Base-by-base conservation (phyloP, 768 basidiomycete genomes). In the Tricholoma sp. region DNA sequence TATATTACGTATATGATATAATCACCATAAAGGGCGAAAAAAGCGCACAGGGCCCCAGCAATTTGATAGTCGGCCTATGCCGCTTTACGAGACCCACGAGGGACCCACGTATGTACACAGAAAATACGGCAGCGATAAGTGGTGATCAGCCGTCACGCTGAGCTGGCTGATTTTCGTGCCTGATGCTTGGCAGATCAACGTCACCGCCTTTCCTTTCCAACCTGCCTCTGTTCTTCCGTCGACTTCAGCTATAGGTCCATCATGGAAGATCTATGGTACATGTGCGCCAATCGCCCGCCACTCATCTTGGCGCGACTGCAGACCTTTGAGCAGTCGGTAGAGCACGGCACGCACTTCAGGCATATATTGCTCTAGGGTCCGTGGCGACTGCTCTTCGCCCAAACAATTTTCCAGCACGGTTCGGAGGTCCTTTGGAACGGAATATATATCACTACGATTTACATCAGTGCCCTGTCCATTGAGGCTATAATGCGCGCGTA, bases 281-380 rank as follows among this genome's bases (percentile, higher is more conserved):
- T 19, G 41, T 43, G 41, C 61, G 5, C 64, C 58, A 22, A 50
- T 59, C 12, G 69, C 67, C n/a, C 62, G 70, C 75, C 78, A 81
- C 9, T 69, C 66, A 16, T 73, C 75, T 57, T 96, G 94, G 64
- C 91, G 92, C 49, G 70, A 76, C 58, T 93, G 89, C 16, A 98
- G 79, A 11, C 92, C 94, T 60, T 86, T 85, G 11, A 98, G 76
- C 16, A 98, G 81, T 61, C 79, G 84, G 64, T 85, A 89, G 59
- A 98, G 85, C 64, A 95, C 88, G 58, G 76, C 79, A 49, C 91
- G 84, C 35, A 98, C 87, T 55, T 84, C 79, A 9, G 95, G 95
- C 61, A 94, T 81, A 74, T 86, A 95, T 7, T 76, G 73, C 10
- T 88, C 84, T 50, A 98, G 79, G 41, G 83, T 84, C 56, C 83